Percentiles rank a stretch among this genome's conserved stretches.
phyloP scores from a whole-genome alignment of 257 asterid species.

The Verbena officinalis region DNA sequence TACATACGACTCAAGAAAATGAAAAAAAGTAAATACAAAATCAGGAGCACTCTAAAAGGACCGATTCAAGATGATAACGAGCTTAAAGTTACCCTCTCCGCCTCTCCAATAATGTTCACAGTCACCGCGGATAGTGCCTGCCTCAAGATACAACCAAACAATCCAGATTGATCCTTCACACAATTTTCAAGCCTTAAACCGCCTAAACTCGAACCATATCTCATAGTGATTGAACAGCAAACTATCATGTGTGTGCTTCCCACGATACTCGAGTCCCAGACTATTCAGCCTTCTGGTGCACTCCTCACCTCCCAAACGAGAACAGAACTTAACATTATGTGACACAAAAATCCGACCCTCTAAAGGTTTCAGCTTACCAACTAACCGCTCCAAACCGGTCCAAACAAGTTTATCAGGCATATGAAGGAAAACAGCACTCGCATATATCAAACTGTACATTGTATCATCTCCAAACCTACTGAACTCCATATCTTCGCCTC shows the following conservation, averaged over 20 bases:
- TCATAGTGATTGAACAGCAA: constrained; percentile 94
- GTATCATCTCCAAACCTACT: constrained; percentile 63
- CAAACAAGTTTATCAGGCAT: constrained; percentile 94
- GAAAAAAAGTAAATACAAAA: neutral
- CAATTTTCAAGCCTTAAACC: constrained; percentile 45
- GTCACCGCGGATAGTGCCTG: constrained; percentile 7
- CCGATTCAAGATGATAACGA: constrained; percentile 18
- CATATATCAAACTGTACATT: constrained; percentile 73
- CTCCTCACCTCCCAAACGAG: constrained; percentile 89
- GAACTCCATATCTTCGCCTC: constrained; percentile 95
- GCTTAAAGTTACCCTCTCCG: neutral
- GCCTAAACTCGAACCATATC: constrained; percentile 87
- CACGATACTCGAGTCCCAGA: constrained; percentile 75
- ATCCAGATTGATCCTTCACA: too few relatives aligned
- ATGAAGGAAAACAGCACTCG: constrained; percentile 93
- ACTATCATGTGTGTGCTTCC: constrained; percentile 88
- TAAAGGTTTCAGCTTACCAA: constrained; percentile 55
- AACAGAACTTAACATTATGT: constrained; percentile 91
- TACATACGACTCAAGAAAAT: constrained; percentile 9
- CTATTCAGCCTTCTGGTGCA: constrained; percentile 67
- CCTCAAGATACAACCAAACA: too few relatives aligned
- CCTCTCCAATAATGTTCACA: constrained; percentile 13
- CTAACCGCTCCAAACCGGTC: constrained; percentile 80
- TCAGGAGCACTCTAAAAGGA: neutral
- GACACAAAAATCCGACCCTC: constrained; percentile 90